Base-by-base conservation (phyloP, 2,329 filamentous ascomycete genomes). In the Diaporthe destruens region DNA sequence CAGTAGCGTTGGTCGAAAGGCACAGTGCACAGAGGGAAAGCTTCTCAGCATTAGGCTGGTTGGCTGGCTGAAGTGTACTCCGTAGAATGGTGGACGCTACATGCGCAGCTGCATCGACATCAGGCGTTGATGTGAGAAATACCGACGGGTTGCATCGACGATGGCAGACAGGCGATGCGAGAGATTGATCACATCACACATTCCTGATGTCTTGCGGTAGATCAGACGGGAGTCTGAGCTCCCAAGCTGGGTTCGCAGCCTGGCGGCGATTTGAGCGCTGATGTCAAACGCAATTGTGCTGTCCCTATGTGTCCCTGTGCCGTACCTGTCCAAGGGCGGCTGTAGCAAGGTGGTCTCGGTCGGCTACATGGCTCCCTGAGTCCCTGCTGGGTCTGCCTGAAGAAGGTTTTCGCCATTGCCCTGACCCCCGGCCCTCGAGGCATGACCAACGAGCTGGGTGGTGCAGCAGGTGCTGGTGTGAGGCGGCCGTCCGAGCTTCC, bases 181-280 rank as follows among this genome's bases (percentile, higher is more conserved):
- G 66, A 49, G 25, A 23, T 63, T 47, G 56, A 32, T 54, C 63
- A 51, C 55, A 54, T 66, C 39, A 54, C 34, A 70, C 42, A 54
- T 23, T 56, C n/a, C 51, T 23, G 47, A 44, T 61, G 56, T 54
- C 44, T 23, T 69, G 70, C 61, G 47, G 39, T 42, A 69, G 70
- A 66, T 61, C 29, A 65, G 39, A 69, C 51, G 63, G 51, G 25
- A 69, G 72, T 51, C 51, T 67, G 69, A 74, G 69, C 53, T 57
- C 53, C 44, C 55, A n/a, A 56, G 72, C 54, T 67, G 34, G 32
- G 51, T 65, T 70, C 42, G 44, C 44, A 47, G 56, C 56, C 34
- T 65, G 32, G n/a, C 36, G 25, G 34, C 65, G 72, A 71, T 74
- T 74, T 66, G 51, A 59, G 56, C 20, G 36, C 23, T 44, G 56